phyloP scores from a whole-genome alignment of 345 rosid genomes.

The Rubroshorea leprosula region DNA sequence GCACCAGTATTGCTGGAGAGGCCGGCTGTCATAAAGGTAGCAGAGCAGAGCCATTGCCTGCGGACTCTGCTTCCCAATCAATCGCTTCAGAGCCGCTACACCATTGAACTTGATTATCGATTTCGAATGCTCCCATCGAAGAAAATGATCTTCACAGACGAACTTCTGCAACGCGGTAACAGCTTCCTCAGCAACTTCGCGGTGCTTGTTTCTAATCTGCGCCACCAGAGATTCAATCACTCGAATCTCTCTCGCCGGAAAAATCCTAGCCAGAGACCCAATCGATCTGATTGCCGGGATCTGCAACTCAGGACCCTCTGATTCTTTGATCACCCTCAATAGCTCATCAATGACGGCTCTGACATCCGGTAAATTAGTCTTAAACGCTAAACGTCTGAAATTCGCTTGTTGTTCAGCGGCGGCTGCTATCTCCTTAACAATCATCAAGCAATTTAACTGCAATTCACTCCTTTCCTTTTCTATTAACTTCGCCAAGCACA shows the following conservation, averaged over 20 bases:
- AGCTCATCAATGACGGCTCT: slow-evolving; percentile 73
- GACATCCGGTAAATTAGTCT: slow-evolving; percentile 65
- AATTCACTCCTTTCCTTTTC: slow-evolving; percentile 55
- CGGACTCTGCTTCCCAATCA: no score
- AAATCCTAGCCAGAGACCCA: slow-evolving; percentile 77
- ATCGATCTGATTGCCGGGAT: slow-evolving; percentile 62
- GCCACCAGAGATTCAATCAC: slow-evolving; percentile 19
- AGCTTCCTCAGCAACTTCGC: no score
- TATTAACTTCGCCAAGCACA: slow-evolving; percentile 67
- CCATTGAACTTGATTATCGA: no score
- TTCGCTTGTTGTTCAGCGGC: slow-evolving; percentile 63
- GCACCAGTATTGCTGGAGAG: no score
- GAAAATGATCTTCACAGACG: no score
- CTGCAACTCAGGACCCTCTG: slow-evolving; percentile 26
- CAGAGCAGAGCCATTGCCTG: no score
- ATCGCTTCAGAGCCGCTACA: no score
- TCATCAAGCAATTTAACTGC: slow-evolving; percentile 31
- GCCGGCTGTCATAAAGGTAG: no score
- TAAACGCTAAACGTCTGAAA: slow-evolving; percentile 62
- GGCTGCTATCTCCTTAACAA: slow-evolving; percentile 55
- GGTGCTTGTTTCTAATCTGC: no score
- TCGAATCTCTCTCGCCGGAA: slow-evolving; percentile 61
- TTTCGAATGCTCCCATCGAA: no score
- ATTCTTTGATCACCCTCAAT: slow-evolving; percentile 44
- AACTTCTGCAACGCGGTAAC: no score